phyloP scores from a whole-genome alignment of 139 green algal species.

The Nannochloris sp. region DNA sequence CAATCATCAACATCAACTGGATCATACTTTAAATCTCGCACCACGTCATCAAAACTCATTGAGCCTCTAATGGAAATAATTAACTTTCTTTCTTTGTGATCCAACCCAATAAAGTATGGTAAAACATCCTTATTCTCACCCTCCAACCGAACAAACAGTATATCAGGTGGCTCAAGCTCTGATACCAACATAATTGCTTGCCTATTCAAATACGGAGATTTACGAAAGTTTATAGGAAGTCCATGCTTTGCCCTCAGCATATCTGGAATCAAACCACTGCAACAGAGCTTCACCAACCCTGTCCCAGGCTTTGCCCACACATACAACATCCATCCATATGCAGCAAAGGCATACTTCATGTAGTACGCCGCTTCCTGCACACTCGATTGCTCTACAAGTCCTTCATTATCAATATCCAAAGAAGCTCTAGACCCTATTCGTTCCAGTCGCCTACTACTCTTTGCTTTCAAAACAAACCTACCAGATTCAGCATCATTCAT shows the following conservation, averaged over 20 bases:
- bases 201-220: not conserved
- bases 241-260: slow-evolving; percentile 2
- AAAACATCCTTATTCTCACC: slow-evolving; percentile 28
- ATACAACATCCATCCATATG: slow-evolving; percentile 46
- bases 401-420: no score
- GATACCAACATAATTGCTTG: slow-evolving; percentile 44
- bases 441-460: no score
- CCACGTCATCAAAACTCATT: slow-evolving; percentile 43
- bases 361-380: slow-evolving; percentile 20
- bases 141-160: slow-evolving; percentile 32
- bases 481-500: no score
- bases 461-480: no score
- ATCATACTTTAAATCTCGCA: slow-evolving; percentile 52
- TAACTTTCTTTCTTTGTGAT: slow-evolving; percentile 24
- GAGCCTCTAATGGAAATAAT: slow-evolving; percentile 49
- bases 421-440: not conserved
- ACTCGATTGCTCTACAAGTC: not conserved
- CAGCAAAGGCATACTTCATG: slow-evolving; percentile 38
- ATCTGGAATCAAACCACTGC: slow-evolving; percentile 5
- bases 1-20: slow-evolving; percentile 39
- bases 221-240: not conserved
- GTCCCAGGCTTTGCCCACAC: slow-evolving; percentile 26
- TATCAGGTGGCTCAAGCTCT: slow-evolving; percentile 21
- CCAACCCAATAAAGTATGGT: slow-evolving; percentile 53
- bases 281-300: slow-evolving; percentile 34